phyloP scores from a whole-genome alignment of 306 rosid genomes.

The Geum urbanum region DNA sequence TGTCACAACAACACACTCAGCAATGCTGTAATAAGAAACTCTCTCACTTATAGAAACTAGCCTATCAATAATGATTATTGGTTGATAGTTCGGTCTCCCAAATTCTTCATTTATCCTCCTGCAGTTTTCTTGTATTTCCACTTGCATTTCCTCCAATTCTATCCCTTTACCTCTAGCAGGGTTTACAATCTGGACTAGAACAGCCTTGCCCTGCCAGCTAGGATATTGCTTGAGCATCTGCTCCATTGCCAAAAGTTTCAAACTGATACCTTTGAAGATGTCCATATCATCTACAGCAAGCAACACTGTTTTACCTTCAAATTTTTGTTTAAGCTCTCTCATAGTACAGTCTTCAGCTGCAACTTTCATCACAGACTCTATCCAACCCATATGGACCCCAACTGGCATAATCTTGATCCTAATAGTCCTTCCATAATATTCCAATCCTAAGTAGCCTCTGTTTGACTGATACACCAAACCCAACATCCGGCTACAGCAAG shows the following conservation, averaged over 20 bases:
- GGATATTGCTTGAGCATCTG: constrained; percentile 69
- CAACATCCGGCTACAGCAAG: constrained; percentile 84
- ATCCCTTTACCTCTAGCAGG: constrained; percentile 74
- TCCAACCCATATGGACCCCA: constrained; percentile 77
- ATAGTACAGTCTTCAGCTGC: constrained; percentile 48
- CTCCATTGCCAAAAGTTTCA: constrained; percentile 82
- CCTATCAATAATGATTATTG: constrained; percentile 53
- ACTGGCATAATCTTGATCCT: constrained; percentile 86
- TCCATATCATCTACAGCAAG: constrained; percentile 79
- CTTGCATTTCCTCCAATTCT: constrained; percentile 47
- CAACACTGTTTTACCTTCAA: constrained; percentile 59
- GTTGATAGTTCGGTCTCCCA: constrained; percentile 63
- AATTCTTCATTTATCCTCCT: constrained; percentile 52
- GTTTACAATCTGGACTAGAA: constrained; percentile 70
- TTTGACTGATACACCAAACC: constrained; percentile 78
- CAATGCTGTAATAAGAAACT: constrained; percentile 68
- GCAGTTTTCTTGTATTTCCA: constrained; percentile 59
- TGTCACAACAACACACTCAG: constrained; percentile 79
- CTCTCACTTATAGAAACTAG: constrained; percentile 54
- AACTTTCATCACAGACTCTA: constrained; percentile 61
- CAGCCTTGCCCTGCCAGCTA: constrained; percentile 68
- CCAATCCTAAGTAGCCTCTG: constrained; percentile 84
- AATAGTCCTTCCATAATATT: constrained; percentile 76
- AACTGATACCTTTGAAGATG: constrained; percentile 70
- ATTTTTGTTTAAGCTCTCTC: constrained; percentile 50